Conservation (phyloP, 2,329 filamentous ascomycete species). For the Fusarium pseudograminearum region DNA sequence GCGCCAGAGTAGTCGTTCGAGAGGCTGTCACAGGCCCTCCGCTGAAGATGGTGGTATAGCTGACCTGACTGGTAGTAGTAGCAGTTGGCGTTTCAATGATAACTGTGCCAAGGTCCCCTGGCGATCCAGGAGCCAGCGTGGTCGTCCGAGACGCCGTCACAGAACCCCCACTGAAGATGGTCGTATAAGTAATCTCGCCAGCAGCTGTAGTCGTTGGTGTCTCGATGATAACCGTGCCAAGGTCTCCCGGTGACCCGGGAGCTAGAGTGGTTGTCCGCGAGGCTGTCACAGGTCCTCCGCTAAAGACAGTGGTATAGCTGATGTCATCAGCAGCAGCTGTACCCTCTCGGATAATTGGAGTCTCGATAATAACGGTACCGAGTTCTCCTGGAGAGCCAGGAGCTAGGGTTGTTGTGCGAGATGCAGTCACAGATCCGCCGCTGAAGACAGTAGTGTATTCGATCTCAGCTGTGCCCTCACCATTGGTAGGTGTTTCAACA, state of each 20-base stretch:
- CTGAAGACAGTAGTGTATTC: too few relatives aligned
- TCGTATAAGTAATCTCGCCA: not conserved
- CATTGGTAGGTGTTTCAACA: too few relatives aligned
- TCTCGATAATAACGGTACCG: too few relatives aligned
- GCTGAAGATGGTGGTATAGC: not conserved
- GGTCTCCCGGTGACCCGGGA: not conserved
- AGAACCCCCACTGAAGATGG: not conserved
- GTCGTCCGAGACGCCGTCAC: not conserved
- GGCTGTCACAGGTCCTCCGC: not conserved
- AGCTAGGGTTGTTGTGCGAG: too few relatives aligned
- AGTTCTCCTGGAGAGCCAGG: too few relatives aligned
- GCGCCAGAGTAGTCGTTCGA: not conserved
- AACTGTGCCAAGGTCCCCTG: slow-evolving; percentile 9
- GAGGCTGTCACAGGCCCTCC: not conserved
- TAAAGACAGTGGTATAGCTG: not conserved
- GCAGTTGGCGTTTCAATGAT: slow-evolving; percentile 15
- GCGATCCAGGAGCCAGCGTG: not conserved
- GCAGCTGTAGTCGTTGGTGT: not conserved
- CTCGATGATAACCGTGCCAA: slow-evolving; percentile 12
- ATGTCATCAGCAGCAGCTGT: too few relatives aligned
- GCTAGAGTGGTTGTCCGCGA: not conserved
- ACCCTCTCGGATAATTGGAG: too few relatives aligned
- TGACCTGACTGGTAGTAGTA: not conserved
- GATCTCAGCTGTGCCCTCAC: too few relatives aligned
- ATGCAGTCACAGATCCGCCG: too few relatives aligned